A percentile compares a stretch with the other conserved stretches of the same genome.
These are phyloP conservation scores for Bruguiera parviflora DNA, from an alignment of 345 rosid genomes.

Conservation along the genomic window DNA sequence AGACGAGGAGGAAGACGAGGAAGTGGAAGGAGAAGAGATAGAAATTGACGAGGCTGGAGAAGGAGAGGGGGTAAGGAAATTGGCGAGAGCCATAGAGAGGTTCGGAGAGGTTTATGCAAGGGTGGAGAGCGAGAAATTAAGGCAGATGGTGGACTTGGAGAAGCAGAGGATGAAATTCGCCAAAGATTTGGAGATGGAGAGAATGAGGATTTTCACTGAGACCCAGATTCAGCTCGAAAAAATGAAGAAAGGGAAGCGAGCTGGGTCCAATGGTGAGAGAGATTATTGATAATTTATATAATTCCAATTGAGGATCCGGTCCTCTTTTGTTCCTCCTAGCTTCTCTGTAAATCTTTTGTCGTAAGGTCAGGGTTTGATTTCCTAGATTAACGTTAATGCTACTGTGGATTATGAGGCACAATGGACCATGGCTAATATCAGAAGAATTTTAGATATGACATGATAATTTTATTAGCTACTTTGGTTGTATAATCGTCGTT, in stretches of 20 bases:
- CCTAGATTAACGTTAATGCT: background rate
- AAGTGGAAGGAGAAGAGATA: slow-evolving; percentile 30
- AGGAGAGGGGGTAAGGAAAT: slow-evolving; percentile 53
- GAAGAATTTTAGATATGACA: too few species aligned
- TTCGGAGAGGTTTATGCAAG: slow-evolving; percentile 82
- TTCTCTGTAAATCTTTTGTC: slow-evolving; percentile 15
- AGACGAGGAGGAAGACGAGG: slow-evolving; percentile 30
- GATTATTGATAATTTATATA: slow-evolving; percentile 20
- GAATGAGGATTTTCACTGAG: slow-evolving; percentile 91
- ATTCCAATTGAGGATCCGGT: background rate
- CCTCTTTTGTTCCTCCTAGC: background rate
- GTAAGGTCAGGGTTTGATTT: slow-evolving; percentile 18
- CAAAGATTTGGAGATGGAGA: slow-evolving; percentile 91
- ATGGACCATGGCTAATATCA: slow-evolving; percentile 8
- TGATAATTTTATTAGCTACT: too few species aligned
- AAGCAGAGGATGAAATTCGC: slow-evolving; percentile 96
- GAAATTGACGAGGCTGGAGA: slow-evolving; percentile 29
- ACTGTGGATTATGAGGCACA: slow-evolving; percentile 9
- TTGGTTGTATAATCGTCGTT: too few species aligned
- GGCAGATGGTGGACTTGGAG: slow-evolving; percentile 96
- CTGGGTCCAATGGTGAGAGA: slow-evolving; percentile 35
- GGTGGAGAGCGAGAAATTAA: slow-evolving; percentile 79
- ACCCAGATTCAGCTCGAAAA: slow-evolving; percentile 90
- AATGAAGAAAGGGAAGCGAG: slow-evolving; percentile 61
- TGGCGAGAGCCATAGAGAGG: slow-evolving; percentile 71